These are phyloP conservation scores for Saccharomyces hybrid DNA, from an alignment of 1,139 yeast genomes.

Conservation along the genomic window DNA sequence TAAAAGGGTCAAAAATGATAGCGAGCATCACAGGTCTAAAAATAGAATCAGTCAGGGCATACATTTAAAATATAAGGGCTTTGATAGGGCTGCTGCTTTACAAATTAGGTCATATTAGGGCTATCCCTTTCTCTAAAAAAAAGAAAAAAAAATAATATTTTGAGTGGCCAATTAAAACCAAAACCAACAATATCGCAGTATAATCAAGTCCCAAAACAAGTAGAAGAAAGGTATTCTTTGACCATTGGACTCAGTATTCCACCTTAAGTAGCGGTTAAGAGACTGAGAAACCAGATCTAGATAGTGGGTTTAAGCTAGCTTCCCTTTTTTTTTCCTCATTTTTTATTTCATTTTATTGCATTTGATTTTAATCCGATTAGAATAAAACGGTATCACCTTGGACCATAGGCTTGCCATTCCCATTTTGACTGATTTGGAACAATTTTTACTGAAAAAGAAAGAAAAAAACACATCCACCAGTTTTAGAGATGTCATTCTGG, in stretches of 20 bases:
- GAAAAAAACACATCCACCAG: neutral
- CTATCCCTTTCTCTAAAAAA: neutral
- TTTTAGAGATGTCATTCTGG: slow-evolving; percentile 38
- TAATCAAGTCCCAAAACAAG: neutral
- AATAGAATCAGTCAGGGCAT: neutral
- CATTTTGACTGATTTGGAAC: neutral
- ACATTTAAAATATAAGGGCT: too few relatives aligned
- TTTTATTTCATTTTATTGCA: neutral
- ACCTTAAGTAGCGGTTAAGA: neutral
- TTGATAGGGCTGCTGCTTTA: neutral
- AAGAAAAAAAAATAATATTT: neutral
- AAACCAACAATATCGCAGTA: neutral
- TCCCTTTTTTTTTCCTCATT: neutral
- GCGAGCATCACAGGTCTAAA: neutral
- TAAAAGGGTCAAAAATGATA: neutral
- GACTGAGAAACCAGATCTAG: neutral
- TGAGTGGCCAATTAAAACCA: neutral
- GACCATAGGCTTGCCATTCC: neutral
- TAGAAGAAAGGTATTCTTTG: neutral
- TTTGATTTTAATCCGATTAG: neutral
- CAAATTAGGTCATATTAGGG: neutral
- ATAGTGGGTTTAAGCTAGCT: neutral
- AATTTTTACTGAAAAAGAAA: neutral
- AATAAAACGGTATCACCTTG: neutral
- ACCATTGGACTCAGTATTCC: neutral